Conservation (phyloP, 164 flowering plant genomes). For the Umbellularia californica region DNA sequence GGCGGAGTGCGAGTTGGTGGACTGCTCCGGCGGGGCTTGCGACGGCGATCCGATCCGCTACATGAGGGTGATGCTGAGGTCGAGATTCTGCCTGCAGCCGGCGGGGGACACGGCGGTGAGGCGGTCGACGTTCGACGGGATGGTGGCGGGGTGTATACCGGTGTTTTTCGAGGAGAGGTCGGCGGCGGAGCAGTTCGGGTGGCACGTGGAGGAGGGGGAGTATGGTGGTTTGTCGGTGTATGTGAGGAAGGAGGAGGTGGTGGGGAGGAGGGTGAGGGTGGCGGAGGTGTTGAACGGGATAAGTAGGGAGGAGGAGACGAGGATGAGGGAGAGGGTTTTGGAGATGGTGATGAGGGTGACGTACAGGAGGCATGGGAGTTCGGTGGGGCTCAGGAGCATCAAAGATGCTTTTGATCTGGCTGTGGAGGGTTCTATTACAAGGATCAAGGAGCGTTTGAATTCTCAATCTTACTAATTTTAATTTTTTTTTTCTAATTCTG, state of each 20-base stretch:
- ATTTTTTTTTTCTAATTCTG: no score
- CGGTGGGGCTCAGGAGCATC: constrained; percentile 43
- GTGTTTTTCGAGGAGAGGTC: constrained; percentile 90
- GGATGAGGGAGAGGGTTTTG: constrained; percentile 75
- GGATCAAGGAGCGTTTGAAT: constrained; percentile 28
- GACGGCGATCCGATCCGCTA: constrained; percentile 82
- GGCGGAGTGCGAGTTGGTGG: constrained; percentile 55
- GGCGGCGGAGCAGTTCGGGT: constrained; percentile 62
- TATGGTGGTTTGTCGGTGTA: constrained; percentile 68
- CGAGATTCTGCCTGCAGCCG: constrained; percentile 88
- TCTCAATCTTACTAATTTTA: no score
- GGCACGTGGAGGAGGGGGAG: constrained; percentile 73
- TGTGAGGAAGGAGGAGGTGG: constrained; percentile 91
- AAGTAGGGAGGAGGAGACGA: constrained; percentile 45
- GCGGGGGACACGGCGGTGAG: constrained; percentile 94
- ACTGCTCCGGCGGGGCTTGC: constrained; percentile 57
- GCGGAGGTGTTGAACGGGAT: constrained; percentile 61
- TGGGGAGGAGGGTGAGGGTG: constrained; percentile 62
- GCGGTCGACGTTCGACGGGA: constrained; percentile 76
- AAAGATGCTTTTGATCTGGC: constrained; percentile 94
- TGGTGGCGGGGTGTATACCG: constrained; percentile 90
- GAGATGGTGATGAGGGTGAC: constrained; percentile 67
- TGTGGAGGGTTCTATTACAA: constrained; percentile 53
- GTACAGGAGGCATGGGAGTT: constrained; percentile 79
- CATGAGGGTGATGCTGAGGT: constrained; percentile 83